Evolutionary conservation across 306 rosid species (phyloP), one percentile per base, ranked within the genome.

Genomic region (Vachellia pachyceras): DNA sequence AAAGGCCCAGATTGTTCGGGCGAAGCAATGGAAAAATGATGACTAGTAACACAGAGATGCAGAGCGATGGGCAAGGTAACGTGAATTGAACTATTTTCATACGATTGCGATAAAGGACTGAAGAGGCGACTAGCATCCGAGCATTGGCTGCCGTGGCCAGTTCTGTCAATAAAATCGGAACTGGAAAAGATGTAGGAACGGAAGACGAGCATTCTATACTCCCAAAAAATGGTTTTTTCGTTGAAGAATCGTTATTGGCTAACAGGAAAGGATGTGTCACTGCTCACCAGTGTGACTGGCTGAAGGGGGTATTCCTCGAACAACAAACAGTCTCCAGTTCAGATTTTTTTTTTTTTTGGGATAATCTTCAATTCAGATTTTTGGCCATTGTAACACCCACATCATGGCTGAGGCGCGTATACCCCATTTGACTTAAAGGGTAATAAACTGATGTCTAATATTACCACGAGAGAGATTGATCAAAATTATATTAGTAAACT

Each of bases 51-150:
- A 0, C 54, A 57, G 42, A 57, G 61, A 69, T 17, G 60, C 22
- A 6, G 82, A 73, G 76, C 73, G 17, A 68, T 39, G 37, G 75
- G 70, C 55, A 55, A 66, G 33, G 75, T 6, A 29, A 20, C n/a
- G 76, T 65, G 76, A 12, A 46, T 66, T 50, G 73, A 7, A 84
- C 10, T 17, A n/a, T 75, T 40, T 20, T 66, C 17, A 14, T 61
- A 71, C 8, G 67, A 46, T 73, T 64, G 78, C 73, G 72, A 72
- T 61, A 73, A 72, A 75, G 65, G 42, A 60, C 36, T 73, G 87
- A 45, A 49, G 85, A 6, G n/a, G 80, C 12, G 63, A 78, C 75
- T n/a, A 80, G 11, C 82, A 85, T 90, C 84, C 65, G 72, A 17
- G 85, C 80, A 79, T 63, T 69, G 15, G 70, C 40, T 42, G 82